Base-by-base conservation (phyloP, 2,329 filamentous ascomycete genomes). In the Penicillium vulpinum region DNA sequence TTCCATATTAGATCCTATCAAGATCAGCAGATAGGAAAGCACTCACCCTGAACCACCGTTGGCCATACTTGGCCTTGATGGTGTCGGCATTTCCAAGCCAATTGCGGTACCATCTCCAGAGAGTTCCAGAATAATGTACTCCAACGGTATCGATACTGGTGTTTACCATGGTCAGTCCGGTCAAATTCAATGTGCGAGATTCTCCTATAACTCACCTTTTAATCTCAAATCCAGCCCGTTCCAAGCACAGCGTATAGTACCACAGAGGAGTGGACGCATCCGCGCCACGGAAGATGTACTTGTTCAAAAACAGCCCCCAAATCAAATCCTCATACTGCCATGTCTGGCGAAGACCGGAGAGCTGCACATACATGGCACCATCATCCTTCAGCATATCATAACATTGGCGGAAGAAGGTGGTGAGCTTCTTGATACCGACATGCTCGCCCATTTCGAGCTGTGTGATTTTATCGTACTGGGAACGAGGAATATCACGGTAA, bases 281-380 rank as follows among this genome's bases (percentile, higher is more conserved):
- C 54, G 92, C 92, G 71, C 92, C 91, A 43, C 90, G 92, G 83
- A 96, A 96, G 73, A 96, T 82, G 77, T 96, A 94, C 81, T 93
- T 95, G 85, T 96, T 96, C 90, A 96, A 91, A 82, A 93, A 96
- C 52, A 95, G 82, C 70, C 91, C 91, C 91, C 92, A 96, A 74
- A 91, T 88, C 51, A 95, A 83, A 78, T 96, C 91, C 81, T 96
- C 90, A 70, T 93, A 96, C 77, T 95, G 92, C 92, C 91, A 96
- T 60, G 82, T 79, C 81, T 92, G 91, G 66, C 91, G 86, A 57
- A 96, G 83, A 75, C 92, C 91, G 63, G 91, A 90, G 67, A 92
- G 89, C 78, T 96, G 92, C 54, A 96, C 83, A 82, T 91, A 94
- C 80, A 96, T 92, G 65, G 88, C 83, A 71, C 91, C 91, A 65